Evolutionary conservation across 1,284 basidiomycete genomes (phyloP).

Genomic region (Sporisorium reilianum): DNA sequence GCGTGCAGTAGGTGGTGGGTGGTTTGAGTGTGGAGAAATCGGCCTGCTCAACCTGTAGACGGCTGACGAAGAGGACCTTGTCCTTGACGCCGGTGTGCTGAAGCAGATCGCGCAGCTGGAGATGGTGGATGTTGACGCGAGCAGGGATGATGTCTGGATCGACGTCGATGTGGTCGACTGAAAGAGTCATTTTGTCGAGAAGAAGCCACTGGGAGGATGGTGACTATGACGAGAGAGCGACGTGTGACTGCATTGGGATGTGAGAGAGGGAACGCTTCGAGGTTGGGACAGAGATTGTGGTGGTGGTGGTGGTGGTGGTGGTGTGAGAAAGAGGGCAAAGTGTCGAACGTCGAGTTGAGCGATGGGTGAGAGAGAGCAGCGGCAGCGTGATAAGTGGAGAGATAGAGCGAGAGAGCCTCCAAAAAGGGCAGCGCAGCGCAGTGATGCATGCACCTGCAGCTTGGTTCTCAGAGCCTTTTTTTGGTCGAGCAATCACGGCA

Average conservation of each 20-base stretch:
- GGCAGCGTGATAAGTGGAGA: not conserved
- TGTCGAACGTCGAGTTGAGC: not conserved
- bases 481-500: conserved; percentile 5
- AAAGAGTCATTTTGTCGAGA: conserved; percentile 30
- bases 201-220: not conserved
- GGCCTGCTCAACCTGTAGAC: conserved; percentile 51
- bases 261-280: not conserved
- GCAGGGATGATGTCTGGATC: conserved; percentile 46
- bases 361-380: not conserved
- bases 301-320: not conserved
- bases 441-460: conserved; percentile 25
- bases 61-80: conserved; percentile 53
- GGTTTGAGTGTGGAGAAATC: conserved; percentile 50
- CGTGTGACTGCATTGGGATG: not conserved
- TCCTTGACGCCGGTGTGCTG: conserved; percentile 44
- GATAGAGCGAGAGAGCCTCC: not conserved
- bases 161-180: conserved; percentile 25
- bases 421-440: not conserved
- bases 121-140: conserved; percentile 55
- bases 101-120: conserved; percentile 57
- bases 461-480: conserved; percentile 17
- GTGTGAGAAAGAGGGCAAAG: not conserved
- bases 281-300: too few species aligned
- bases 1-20: conserved; percentile 75
- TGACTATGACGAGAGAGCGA: not conserved